These are phyloP conservation scores for Paramecium pentaurelia DNA, from an alignment of 73 alveolate species.

Conservation along the genomic window DNA sequence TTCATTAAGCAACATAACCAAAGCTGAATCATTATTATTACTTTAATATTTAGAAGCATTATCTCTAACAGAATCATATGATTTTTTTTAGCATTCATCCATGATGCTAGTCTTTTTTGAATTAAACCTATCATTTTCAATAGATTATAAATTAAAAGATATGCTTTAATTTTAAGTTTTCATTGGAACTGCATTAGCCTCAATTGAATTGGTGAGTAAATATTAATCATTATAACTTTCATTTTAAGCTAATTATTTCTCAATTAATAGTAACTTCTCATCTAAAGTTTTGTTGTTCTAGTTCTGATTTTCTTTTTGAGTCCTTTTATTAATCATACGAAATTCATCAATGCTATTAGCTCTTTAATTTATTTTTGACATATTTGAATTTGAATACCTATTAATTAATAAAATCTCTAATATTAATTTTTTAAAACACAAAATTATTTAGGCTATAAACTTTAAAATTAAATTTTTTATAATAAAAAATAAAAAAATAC, in stretches of 20 bases:
- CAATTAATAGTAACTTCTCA: background rate
- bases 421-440: background rate
- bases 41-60: slow-evolving; percentile 12
- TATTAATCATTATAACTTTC: background rate
- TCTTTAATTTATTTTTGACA: background rate
- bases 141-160: background rate
- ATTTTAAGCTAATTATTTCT: background rate
- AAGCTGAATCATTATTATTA: slow-evolving; percentile 10
- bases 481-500: background rate
- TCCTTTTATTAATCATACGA: background rate
- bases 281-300: background rate
- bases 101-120: background rate
- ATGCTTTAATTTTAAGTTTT: slow-evolving; percentile 8
- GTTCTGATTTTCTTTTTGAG: background rate
- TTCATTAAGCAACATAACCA: background rate
- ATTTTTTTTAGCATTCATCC: background rate
- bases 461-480: background rate
- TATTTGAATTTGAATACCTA: background rate
- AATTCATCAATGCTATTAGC: background rate
- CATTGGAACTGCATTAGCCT: background rate
- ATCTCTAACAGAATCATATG: background rate
- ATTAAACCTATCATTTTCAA: background rate
- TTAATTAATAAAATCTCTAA: background rate
- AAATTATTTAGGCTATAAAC: background rate
- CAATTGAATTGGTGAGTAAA: background rate